Percentiles rank a stretch among this genome's conserved stretches.
Conservation (phyloP, 345 rosid genomes). For the Eucalyptus melliodora region DNA sequence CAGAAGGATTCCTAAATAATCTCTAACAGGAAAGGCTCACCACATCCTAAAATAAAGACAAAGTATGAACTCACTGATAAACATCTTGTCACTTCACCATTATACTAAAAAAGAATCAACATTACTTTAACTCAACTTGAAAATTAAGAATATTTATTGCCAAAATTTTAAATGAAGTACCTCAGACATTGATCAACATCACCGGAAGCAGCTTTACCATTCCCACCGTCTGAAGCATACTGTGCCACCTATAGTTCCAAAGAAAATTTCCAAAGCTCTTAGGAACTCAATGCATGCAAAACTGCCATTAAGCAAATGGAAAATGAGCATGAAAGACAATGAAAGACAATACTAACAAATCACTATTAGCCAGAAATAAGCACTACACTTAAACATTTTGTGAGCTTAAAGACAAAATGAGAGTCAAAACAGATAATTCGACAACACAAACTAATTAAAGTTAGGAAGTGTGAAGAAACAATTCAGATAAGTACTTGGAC, state of each 20-base stretch:
- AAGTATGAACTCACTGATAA: neutral
- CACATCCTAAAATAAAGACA: neutral
- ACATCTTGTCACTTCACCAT: neutral
- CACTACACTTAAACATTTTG: neutral
- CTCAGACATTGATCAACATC: conserved; percentile 84
- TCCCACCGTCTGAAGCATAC: conserved; percentile 80
- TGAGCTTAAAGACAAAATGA: neutral
- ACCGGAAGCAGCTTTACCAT: conserved; percentile 42
- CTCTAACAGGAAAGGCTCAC: neutral
- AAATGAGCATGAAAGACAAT: neutral
- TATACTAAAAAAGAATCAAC: neutral
- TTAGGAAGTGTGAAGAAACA: neutral
- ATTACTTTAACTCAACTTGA: neutral
- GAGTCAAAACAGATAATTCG: neutral
- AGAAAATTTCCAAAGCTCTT: conserved; percentile 38
- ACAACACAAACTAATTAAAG: neutral
- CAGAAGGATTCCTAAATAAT: neutral
- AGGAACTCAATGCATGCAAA: conserved; percentile 4
- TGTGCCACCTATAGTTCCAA: conserved; percentile 77
- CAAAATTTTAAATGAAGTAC: conserved; percentile 14
- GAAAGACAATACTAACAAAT: neutral
- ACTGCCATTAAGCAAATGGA: conserved; percentile 15
- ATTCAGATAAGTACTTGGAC: neutral
- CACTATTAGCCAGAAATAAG: neutral
- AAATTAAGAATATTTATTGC: neutral